These are phyloP conservation scores for Plasmodium gallinaceum DNA, from an alignment of 169 alveolate genomes.

Conservation along the genomic window DNA sequence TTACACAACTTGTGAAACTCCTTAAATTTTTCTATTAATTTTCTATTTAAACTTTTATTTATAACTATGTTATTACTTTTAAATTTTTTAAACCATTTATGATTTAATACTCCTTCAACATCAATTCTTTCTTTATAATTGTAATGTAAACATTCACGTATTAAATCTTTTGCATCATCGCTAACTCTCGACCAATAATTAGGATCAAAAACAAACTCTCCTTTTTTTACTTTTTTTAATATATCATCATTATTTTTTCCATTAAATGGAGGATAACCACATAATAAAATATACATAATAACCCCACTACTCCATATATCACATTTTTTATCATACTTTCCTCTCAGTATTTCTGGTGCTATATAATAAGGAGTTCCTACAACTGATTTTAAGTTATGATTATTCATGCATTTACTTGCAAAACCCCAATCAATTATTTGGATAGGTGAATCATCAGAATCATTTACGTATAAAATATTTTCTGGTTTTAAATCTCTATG, in stretches of 20 bases:
- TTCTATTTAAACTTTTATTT: conserved; percentile 77
- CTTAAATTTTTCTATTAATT: conserved; percentile 88
- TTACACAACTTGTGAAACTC: conserved; percentile 90
- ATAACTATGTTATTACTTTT: conserved; percentile 25
- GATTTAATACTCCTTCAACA: conserved; percentile 94
- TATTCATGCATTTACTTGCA: conserved; percentile 91
- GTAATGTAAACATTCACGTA: conserved; percentile 87
- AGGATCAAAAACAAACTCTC: conserved; percentile 89
- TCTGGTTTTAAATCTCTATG: conserved; percentile 98
- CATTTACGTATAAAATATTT: conserved; percentile 93
- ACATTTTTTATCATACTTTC: conserved; percentile 94
- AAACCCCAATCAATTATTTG: conserved; percentile 96
- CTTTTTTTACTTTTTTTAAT: conserved; percentile 87
- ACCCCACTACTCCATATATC: conserved; percentile 96
- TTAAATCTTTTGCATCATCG: conserved; percentile 91
- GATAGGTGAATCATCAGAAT: conserved; percentile 89
- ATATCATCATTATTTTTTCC: conserved; percentile 93
- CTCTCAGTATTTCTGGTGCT: conserved; percentile 96
- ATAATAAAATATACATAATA: conserved; percentile 88
- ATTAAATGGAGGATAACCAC: conserved; percentile 87
- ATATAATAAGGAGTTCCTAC: conserved; percentile 97
- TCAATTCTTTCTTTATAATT: conserved; percentile 90
- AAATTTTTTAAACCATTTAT: conserved; percentile 91
- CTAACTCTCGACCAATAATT: conserved; percentile 93
- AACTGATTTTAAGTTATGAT: conserved; percentile 89